Evolutionary conservation across 2,329 filamentous ascomycete species (phyloP).

Genomic region (Alternaria consortialis): DNA sequence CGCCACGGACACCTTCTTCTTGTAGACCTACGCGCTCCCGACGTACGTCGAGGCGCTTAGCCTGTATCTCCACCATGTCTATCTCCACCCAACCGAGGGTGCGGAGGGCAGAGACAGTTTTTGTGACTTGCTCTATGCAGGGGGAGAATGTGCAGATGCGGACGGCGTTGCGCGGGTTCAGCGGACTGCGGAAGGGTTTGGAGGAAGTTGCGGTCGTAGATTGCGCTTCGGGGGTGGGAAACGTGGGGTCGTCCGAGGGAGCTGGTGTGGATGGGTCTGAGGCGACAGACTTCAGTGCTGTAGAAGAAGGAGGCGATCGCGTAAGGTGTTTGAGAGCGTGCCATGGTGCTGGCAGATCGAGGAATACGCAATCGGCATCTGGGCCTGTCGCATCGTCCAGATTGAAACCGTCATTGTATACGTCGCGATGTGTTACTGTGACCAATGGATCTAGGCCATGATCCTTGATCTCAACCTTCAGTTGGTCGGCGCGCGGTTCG

Average conservation of each 20-base stretch:
- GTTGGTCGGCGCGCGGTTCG: slow-evolving; percentile 73
- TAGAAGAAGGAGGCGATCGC: slow-evolving; percentile 54
- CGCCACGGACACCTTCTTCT: slow-evolving; percentile 71
- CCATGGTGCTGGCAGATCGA: slow-evolving; percentile 85
- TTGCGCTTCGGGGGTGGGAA: neutral
- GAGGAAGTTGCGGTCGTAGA: slow-evolving; percentile 14
- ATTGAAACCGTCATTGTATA: slow-evolving; percentile 78
- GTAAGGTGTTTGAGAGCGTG: slow-evolving; percentile 79
- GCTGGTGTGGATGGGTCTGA: slow-evolving; percentile 55
- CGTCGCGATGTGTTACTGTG: slow-evolving; percentile 78
- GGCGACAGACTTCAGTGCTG: slow-evolving; percentile 35
- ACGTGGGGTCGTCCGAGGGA: slow-evolving; percentile 20
- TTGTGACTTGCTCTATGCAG: slow-evolving; percentile 94
- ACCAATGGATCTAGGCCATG: slow-evolving; percentile 74
- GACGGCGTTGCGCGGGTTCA: slow-evolving; percentile 76
- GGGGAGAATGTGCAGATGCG: slow-evolving; percentile 95
- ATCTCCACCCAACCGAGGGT: slow-evolving; percentile 89
- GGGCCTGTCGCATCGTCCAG: slow-evolving; percentile 51
- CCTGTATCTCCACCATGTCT: slow-evolving; percentile 87
- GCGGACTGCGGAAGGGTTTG: slow-evolving; percentile 56
- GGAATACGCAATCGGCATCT: slow-evolving; percentile 74
- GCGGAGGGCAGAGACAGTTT: slow-evolving; percentile 82
- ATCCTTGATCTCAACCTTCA: slow-evolving; percentile 73
- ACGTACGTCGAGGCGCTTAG: slow-evolving; percentile 80
- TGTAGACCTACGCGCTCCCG: slow-evolving; percentile 82